Evolutionary conservation across 2,329 filamentous ascomycete species (phyloP).

Genomic region (Botrytis fabae): DNA sequence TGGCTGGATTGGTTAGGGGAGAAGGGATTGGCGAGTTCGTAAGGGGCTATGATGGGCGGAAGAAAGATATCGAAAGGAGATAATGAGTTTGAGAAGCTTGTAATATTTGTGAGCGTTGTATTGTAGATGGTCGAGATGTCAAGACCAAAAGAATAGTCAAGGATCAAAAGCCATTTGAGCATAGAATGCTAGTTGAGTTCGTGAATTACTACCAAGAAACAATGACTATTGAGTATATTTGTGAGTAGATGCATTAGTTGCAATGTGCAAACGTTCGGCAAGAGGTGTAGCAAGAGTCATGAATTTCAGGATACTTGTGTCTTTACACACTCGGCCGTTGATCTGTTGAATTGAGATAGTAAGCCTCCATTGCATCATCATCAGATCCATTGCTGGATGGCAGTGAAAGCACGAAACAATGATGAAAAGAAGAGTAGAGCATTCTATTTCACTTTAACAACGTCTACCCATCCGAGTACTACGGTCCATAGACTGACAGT

Average conservation of each 20-base stretch:
- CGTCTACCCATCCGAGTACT: neutral
- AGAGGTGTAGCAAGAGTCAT: neutral
- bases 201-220: neutral
- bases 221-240: neutral
- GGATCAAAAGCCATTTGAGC: neutral
- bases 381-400: neutral
- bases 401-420: neutral
- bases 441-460: neutral
- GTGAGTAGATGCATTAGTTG: neutral
- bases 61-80: neutral
- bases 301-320: neutral
- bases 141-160: neutral
- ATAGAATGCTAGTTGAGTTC: neutral
- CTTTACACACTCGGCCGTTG: neutral
- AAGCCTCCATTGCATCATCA: neutral
- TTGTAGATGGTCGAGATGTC: neutral
- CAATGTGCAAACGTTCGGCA: neutral
- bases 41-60: neutral
- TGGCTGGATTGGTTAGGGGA: conserved; percentile 42
- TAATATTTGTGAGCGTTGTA: neutral
- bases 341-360: neutral
- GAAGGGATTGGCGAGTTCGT: neutral
- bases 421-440: neutral
- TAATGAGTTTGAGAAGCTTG: neutral
- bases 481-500: neutral